Evolutionary conservation across 2,329 filamentous ascomycete genomes (phyloP), one percentile per base, ranked within the genome.

Genomic region (Zelopaecilomyces penicillatus): DNA sequence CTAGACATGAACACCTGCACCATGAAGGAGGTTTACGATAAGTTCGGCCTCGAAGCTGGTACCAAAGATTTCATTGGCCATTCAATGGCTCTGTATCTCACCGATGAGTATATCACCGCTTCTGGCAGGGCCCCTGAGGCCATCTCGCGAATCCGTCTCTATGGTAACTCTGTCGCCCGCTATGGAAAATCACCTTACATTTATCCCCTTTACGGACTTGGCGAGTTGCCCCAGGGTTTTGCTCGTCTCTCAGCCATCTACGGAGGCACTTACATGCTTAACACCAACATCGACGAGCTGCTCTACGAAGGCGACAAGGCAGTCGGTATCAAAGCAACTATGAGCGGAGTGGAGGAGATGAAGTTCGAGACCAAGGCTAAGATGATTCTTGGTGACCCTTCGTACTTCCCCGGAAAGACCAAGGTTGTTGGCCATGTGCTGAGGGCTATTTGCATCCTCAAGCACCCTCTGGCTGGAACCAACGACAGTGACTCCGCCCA

Each of bases 111-210:
- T 70, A 83, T 95, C 61, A 80, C 75, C 54, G 67, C 76, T 52
- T 70, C 75, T 41, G 90, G 90, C 53, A 73, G 74, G 60, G 88
- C 90, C 37, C 82, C 85, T 56, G 89, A 95, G 64, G 82, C 87
- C 45, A 86, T 98, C 57, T 81, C 91, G 68, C 88, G 91, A 57
- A 96, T 98, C 65, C 82, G 87, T 54, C 78, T 98, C 39, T 98
- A 98, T 68, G 94, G 91, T 57, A 95, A 95, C 78, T 96, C 90
- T 30, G 95, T 98, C 69, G 88, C 90, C 42, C 82, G 91, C 52
- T 97, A 97, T 69, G 93, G 93, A 69, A 97, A 96, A 71, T 97
- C 90, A 9, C 94, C 93, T 38, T 98, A 97, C 75, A 97, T 98
- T 73, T 98, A 98, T 76, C 94, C 93, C 40, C 82, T 97, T 30